phyloP scores from a whole-genome alignment of 805 yeast genomes.

The Metschnikowia orientalis region DNA sequence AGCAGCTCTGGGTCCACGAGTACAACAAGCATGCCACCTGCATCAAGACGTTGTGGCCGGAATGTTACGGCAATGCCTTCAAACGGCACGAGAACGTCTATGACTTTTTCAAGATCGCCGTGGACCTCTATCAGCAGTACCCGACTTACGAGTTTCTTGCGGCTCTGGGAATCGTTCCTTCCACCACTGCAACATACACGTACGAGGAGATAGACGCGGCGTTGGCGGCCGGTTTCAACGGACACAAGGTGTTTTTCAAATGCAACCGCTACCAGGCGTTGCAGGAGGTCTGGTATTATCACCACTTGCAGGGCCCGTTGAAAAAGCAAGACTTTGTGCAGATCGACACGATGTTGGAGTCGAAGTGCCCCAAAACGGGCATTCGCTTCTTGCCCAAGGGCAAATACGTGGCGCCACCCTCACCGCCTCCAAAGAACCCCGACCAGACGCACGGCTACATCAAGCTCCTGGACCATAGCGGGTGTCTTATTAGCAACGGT shows the following conservation, averaged over 20 bases:
- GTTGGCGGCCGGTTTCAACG: conserved; percentile 27
- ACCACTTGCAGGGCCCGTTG: conserved; percentile 23
- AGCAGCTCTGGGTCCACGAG: conserved; percentile 39
- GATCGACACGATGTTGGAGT: conserved; percentile 51
- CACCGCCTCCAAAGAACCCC: conserved; percentile 16
- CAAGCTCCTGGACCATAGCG: conserved; percentile 47
- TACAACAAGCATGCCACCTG: conserved; percentile 44
- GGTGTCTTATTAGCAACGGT: conserved; percentile 84
- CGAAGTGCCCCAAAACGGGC: conserved; percentile 66
- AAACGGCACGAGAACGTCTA: conserved; percentile 23
- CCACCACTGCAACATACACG: conserved; percentile 30
- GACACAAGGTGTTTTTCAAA: conserved; percentile 32
- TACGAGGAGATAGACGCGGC: conserved; percentile 30
- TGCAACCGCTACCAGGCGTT: conserved; percentile 23
- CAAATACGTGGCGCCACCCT: conserved; percentile 8
- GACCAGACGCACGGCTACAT: conserved; percentile 31
- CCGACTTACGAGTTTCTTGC: conserved; percentile 35
- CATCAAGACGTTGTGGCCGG: conserved; percentile 34
- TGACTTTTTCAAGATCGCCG: conserved; percentile 29
- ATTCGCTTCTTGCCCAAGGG: conserved; percentile 74
- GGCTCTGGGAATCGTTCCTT: conserved; percentile 35
- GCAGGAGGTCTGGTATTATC: conserved; percentile 27
- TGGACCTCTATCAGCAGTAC: conserved; percentile 29
- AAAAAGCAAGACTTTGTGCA: conserved; percentile 38
- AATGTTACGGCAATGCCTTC: conserved; percentile 28